These are phyloP conservation scores for Quillaja saponaria DNA, from an alignment of 306 rosid genomes.

Conservation along the genomic window DNA sequence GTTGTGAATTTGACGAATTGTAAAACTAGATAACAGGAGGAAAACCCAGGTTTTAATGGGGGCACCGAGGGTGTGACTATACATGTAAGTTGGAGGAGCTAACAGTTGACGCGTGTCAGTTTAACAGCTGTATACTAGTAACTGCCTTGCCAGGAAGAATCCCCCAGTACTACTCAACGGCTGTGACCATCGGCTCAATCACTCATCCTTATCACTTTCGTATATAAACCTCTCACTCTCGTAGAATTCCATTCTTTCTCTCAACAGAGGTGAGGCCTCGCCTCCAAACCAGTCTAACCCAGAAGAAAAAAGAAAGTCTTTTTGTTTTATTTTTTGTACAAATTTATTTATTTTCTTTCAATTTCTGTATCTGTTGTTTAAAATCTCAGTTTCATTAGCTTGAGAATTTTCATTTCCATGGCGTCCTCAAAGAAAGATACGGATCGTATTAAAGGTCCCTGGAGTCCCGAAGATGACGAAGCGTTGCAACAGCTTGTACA, in stretches of 20 bases:
- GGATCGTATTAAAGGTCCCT: slow-evolving; percentile 85
- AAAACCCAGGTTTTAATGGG: background rate
- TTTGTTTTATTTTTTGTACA: background rate
- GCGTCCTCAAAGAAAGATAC: slow-evolving; percentile 40
- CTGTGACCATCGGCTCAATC: slow-evolving; percentile 48
- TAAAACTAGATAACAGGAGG: slow-evolving; percentile 2
- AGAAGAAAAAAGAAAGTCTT: background rate
- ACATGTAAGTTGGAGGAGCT: slow-evolving; percentile 44
- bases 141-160: slow-evolving; percentile 54
- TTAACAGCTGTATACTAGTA: slow-evolving; percentile 56
- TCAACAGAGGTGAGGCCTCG: slow-evolving; percentile 38
- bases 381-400: too few relatives aligned
- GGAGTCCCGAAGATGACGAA: slow-evolving; percentile 89
- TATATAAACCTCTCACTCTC: slow-evolving; percentile 31
- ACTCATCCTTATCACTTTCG: slow-evolving; percentile 34
- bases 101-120: slow-evolving; percentile 55
- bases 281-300: slow-evolving; percentile 21
- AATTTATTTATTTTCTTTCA: background rate
- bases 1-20: slow-evolving; percentile 12
- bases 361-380: background rate
- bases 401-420: too few relatives aligned
- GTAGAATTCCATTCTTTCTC: background rate
- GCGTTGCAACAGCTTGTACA: slow-evolving; percentile 58
- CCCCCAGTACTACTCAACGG: slow-evolving; percentile 37
- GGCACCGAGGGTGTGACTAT: slow-evolving; percentile 27